Base-by-base conservation (phyloP, 768 basidiomycete species). In the Chalciporus piperatus region DNA sequence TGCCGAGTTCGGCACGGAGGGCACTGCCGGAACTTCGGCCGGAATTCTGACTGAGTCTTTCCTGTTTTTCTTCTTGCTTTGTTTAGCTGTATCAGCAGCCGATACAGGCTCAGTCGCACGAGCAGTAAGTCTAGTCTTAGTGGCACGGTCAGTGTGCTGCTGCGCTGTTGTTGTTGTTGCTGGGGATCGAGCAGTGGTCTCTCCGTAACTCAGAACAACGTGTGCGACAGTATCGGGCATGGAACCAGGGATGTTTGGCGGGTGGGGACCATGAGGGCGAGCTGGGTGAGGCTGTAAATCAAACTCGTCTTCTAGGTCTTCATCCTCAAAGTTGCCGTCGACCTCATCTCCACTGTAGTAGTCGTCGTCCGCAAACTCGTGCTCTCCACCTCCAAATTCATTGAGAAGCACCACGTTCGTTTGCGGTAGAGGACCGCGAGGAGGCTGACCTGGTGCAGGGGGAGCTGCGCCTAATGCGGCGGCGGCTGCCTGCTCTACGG, bases 291-390 rank as follows among this genome's bases (percentile, higher is more conserved):
- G 58, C 45, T 63, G 61, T 44, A 69, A 8, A 48, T 70, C 65
- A 57, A 65, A 54, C 56, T 62, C 61, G 55, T 68, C 62, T 38
- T 60, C 63, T 7, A 66, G 62, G 51, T 70, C 72, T 51, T 70
- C 70, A 10, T 70, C 72, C 58, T 73, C 75, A 57, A 68, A 68
- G 49, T 72, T 64, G 47, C 73, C 74, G 57, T 76, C 76, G 47
- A 65, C 69, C 28, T 73, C 75, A 52, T 79, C 76, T 49, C 74
- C 77, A 59, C 76, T 78, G 66, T 70, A 74, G 59, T 78, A 71
- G 45, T 72, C 74, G 42, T 75, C 77, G 50, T 71, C 75, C 22
- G 43, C 66, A 50, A 70, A 70, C 47, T 68, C 70, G 48, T 71
- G 66, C 50, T 70, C 69, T 38, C 63, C 69, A 37, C 61, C 62